phyloP scores from a whole-genome alignment of 257 asterid species.

The Cruciata laevipes region DNA sequence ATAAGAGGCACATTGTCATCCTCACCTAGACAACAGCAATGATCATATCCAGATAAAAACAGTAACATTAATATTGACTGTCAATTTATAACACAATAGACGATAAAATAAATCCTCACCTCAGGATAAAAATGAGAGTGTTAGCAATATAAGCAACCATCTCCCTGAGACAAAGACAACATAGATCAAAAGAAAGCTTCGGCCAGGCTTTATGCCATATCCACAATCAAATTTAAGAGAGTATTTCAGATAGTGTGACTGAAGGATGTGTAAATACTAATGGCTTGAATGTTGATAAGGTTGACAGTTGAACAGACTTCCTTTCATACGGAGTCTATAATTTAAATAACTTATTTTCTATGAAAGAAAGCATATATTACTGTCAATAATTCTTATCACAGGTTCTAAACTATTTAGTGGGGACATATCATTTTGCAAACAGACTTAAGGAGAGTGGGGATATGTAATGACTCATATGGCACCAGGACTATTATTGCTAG shows the following conservation, averaged over 20 bases:
- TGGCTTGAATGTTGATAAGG: neutral
- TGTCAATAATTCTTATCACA: neutral
- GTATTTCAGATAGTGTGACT: neutral
- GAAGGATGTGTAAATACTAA: neutral
- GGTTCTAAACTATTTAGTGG: neutral
- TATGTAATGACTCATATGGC: too few relatives aligned
- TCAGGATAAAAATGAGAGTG: constrained; percentile 87
- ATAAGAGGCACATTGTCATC: neutral
- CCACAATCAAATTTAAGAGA: neutral
- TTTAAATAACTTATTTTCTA: neutral
- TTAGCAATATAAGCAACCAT: constrained; percentile 95
- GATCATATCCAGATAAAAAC: neutral
- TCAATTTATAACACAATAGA: neutral
- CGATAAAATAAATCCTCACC: constrained; percentile 37
- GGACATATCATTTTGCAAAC: neutral
- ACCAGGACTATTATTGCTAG: neutral
- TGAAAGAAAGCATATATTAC: neutral
- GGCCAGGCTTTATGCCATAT: constrained; percentile 1
- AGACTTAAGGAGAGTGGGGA: neutral
- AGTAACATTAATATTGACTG: constrained; percentile 3
- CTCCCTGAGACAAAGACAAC: constrained; percentile 68
- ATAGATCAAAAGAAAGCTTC: constrained; percentile 12
- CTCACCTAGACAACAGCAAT: neutral
- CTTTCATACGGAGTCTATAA: neutral
- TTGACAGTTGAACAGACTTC: neutral